Percentiles rank a stretch among this genome's conserved stretches.
phyloP scores from a whole-genome alignment of 2,329 filamentous ascomycete species.

The Paraconiothyrium brasiliense region DNA sequence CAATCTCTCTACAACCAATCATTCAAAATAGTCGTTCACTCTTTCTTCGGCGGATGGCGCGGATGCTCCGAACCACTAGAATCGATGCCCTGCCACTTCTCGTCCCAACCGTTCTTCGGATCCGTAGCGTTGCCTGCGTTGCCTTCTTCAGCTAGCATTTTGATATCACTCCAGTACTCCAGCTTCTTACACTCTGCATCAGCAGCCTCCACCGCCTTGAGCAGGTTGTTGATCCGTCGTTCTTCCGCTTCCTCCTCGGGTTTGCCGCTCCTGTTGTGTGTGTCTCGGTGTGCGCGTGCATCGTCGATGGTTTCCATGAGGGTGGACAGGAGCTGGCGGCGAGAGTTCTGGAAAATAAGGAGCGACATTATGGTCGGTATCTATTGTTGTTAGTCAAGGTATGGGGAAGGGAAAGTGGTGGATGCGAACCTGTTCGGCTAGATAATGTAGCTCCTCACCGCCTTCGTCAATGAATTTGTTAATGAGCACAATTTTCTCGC shows the following conservation, averaged over 20 bases:
- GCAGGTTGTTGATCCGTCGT: conserved; percentile 72
- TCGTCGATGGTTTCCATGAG: conserved; percentile 68
- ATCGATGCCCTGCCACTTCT: conserved; percentile 51
- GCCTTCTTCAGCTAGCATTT: conserved; percentile 53
- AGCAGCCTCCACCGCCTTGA: conserved; percentile 76
- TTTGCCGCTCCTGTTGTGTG: conserved; percentile 53
- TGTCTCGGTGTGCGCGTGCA: conserved; percentile 60
- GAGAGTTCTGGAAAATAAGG: conserved; percentile 89
- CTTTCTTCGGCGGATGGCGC: conserved; percentile 14
- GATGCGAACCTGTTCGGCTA: conserved; percentile 67
- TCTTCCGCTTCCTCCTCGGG: conserved; percentile 57
- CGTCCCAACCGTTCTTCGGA: conserved; percentile 45
- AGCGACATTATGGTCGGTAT: conserved; percentile 63
- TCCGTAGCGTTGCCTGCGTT: conserved; percentile 46
- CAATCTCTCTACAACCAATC: not conserved
- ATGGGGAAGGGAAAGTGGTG: not conserved
- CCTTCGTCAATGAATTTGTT: conserved; percentile 83
- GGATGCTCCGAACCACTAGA: conserved; percentile 46
- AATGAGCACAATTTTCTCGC: conserved; percentile 88
- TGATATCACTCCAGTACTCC: conserved; percentile 84
- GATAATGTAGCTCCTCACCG: conserved; percentile 73
- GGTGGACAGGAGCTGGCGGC: conserved; percentile 76
- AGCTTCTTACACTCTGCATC: conserved; percentile 82
- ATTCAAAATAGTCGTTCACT: not conserved
- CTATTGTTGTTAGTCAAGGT: conserved; percentile 31